A percentile compares a stretch with the other conserved stretches of the same genome.
phyloP scores from a whole-genome alignment of 78 protist species.

The slime mould (Dictyostelium discoideum) region dicty_2.7 NC_007088.5:2740001-2740500 shows the following conservation, averaged over 20 bases:
- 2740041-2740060: conserved; percentile 13
- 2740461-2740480: conserved; percentile 72
- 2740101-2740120: not conserved
- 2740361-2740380: conserved; percentile 38
- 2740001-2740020: conserved; percentile 62
- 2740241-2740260: not conserved
- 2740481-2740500: conserved; percentile 92
- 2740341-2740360: conserved; percentile 89
- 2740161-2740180: too few species aligned
- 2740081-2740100: not conserved
- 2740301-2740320: not conserved
- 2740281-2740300: not conserved
- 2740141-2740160: conserved; percentile 57
- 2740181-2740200: too few species aligned
- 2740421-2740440: conserved; percentile 87
- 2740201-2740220: too few species aligned
- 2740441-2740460: conserved; percentile 65
- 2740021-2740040: conserved; percentile 42
- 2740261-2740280: too few species aligned
- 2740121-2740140: not conserved
- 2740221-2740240: too few species aligned
- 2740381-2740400: conserved; percentile 58
- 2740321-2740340: conserved; percentile 71
- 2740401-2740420: conserved; percentile 40
- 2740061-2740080: not conserved